Evolutionary conservation across 2,329 filamentous ascomycete genomes (phyloP), one percentile per base, ranked within the genome.

Genomic region (Elsinoe arachidis): DNA sequence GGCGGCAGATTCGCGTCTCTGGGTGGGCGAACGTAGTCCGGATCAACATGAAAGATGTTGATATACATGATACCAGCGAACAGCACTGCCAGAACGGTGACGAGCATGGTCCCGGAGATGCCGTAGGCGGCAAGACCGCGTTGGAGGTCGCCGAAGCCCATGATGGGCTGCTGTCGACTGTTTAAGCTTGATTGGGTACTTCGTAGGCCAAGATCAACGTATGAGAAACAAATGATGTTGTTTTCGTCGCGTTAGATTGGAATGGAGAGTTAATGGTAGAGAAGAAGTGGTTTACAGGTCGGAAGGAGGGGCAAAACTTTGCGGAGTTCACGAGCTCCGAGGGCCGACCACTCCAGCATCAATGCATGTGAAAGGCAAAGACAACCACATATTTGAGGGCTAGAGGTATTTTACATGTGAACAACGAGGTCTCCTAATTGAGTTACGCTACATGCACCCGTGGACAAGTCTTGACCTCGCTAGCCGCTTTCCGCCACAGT

Each of bases 1-100:
- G 69, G 68, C 15, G 68, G 68, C 14, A 70, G 64, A 1, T 67
- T 67, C 15, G 68, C 67, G 12, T 60, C 61, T 33, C 63, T 63
- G 17, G 59, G 38, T 15, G 64, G 61, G 9, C 61, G 55, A 1
- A 63, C 60, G 2, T 61, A 62, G n/a, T 61, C 63, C n/a, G 57
- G 58, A 34, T 49, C 41, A 2, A 63, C 57, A 5, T 61, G 59
- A 5, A 61, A 56, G 10, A 63, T 39, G 14, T 67, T 64, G 10
- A 64, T 65, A 46, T 64, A 65, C 33, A 68, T 55, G 15, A 60
- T 58, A 10, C 67, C 55, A 5, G 56, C 57, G 37, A 67, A 52
- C 23, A 69, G 55, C 15, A 63, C 64, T 26, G 64, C 44, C 6
- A 66, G 26, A 1, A 66, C 62, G 3, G 63, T 60, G 35, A 63